Percentiles rank a stretch among this genome's conserved stretches.
Conservation (phyloP, 305 asterid species). For the Rubia balearica region DNA sequence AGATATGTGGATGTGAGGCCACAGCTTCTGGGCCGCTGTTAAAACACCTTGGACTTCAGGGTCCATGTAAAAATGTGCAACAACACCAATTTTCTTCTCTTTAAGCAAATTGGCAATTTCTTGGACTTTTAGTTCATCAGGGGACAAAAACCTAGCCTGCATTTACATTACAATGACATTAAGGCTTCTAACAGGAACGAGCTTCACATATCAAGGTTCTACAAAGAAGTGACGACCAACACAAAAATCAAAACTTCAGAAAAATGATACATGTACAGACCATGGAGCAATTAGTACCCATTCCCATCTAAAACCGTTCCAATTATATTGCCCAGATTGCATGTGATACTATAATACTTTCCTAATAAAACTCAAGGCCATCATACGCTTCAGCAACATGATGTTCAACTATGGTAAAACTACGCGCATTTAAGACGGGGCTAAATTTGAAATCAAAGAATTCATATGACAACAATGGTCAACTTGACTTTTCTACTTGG, state of each 20-base stretch:
- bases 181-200: slow-evolving; percentile 15
- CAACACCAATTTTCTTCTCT: slow-evolving; percentile 91
- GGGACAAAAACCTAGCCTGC: slow-evolving; percentile 90
- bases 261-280: not conserved
- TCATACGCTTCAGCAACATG: not conserved
- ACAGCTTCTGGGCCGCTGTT: slow-evolving; percentile 86
- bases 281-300: not conserved
- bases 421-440: not conserved
- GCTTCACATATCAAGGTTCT: slow-evolving; percentile 15
- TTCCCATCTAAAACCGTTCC: not conserved
- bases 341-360: not conserved
- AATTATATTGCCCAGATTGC: not conserved
- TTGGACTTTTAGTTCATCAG: slow-evolving; percentile 52
- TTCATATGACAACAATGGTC: not conserved
- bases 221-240: not conserved
- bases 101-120: slow-evolving; percentile 67
- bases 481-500: not conserved
- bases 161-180: slow-evolving; percentile 35
- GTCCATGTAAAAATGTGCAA: slow-evolving; percentile 98
- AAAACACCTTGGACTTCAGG: slow-evolving; percentile 98
- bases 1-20: slow-evolving; percentile 98
- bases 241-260: not conserved
- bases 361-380: not conserved
- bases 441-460: not conserved
- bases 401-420: not conserved